phyloP scores from a whole-genome alignment of 345 rosid genomes.

The Eucalyptus albens region DNA sequence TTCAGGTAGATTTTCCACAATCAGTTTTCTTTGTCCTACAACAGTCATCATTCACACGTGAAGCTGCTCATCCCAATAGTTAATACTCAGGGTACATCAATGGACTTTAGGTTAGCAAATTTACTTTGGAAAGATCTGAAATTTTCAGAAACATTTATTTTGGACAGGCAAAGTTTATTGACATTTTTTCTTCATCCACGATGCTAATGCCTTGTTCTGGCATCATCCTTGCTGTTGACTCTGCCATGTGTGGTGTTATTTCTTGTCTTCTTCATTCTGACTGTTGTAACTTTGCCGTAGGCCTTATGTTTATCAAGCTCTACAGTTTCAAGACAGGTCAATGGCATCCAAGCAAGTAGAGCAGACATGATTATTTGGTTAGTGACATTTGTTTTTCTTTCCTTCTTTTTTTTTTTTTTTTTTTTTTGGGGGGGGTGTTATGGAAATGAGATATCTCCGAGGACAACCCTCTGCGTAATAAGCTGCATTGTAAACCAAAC shows the following conservation, averaged over 20 bases:
- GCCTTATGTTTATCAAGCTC: slow-evolving; percentile 70
- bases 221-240: not conserved
- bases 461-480: not conserved
- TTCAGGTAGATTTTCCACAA: slow-evolving; percentile 46
- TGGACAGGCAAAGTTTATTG: not conserved
- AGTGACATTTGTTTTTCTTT: not conserved
- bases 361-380: slow-evolving; percentile 89
- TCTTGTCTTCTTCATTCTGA: not conserved
- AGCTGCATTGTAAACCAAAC: not conserved
- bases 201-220: not conserved
- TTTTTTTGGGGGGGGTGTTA: rapidly evolving
- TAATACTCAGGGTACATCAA: not conserved
- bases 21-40: not conserved
- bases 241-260: not conserved
- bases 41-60: not conserved
- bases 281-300: slow-evolving; percentile 16
- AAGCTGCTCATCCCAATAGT: not conserved
- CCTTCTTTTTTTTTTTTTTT: not conserved
- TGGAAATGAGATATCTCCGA: not conserved
- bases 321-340: slow-evolving; percentile 56
- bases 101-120: not conserved
- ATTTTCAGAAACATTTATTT: not conserved
- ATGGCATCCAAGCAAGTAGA: slow-evolving; percentile 72
- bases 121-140: not conserved
- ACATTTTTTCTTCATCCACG: not conserved